Evolutionary conservation across 257 asterid genomes (phyloP).

Genomic region (Nemophila menziesii): DNA sequence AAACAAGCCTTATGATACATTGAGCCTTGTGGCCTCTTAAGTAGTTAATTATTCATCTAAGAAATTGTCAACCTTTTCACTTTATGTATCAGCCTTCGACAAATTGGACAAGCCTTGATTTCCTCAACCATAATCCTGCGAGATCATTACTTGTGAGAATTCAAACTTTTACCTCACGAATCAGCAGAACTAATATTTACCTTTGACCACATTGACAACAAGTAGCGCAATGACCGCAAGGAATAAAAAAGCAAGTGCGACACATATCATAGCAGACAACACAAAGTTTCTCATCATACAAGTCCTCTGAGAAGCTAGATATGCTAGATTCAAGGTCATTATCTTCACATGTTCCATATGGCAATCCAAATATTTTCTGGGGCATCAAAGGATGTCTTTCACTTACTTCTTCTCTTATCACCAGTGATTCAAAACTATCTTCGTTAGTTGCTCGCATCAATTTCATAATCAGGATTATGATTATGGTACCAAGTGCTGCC

Average conservation of each 20-base stretch:
- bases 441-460: slow-evolving; percentile 8
- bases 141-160: background rate
- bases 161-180: background rate
- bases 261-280: slow-evolving; percentile 21
- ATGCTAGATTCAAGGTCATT: slow-evolving; percentile 2
- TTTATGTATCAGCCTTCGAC: slow-evolving; percentile 17
- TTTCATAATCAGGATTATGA: slow-evolving; percentile 7
- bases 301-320: slow-evolving; percentile 15
- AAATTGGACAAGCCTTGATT: slow-evolving; percentile 21
- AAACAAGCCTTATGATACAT: too few species aligned
- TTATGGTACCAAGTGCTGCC: slow-evolving; percentile 8
- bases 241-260: slow-evolving; percentile 22
- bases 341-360: slow-evolving; percentile 20
- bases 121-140: slow-evolving; percentile 25
- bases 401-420: background rate
- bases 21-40: too few species aligned
- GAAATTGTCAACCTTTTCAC: slow-evolving; percentile 14
- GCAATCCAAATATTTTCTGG: slow-evolving; percentile 7
- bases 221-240: slow-evolving; percentile 28
- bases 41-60: too few species aligned
- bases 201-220: slow-evolving; percentile 20
- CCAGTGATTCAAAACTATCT: slow-evolving; percentile 2
- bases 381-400: slow-evolving; percentile 13
- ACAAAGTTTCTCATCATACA: slow-evolving; percentile 20
- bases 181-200: slow-evolving; percentile 4